phyloP scores from a whole-genome alignment of 2,329 filamentous ascomycete species.

The Paraphoma chrysanthemicola region DNA sequence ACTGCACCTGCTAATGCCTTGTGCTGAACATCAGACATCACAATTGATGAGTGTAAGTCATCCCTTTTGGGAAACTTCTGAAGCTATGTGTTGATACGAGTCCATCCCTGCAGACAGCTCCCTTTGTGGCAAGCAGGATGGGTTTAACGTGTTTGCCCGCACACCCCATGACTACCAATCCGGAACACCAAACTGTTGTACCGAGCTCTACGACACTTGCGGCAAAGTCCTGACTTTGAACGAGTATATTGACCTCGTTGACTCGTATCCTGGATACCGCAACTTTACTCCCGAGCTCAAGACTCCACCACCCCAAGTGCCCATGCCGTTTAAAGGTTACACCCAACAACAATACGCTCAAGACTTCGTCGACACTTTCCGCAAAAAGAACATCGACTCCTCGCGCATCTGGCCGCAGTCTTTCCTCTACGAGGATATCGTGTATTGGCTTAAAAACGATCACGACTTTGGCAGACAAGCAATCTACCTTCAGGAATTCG shows the following conservation, averaged over 20 bases:
- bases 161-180: slow-evolving; percentile 62
- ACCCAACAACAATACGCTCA: slow-evolving; percentile 69
- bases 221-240: slow-evolving; percentile 64
- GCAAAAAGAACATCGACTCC: slow-evolving; percentile 43
- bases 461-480: slow-evolving; percentile 67
- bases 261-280: slow-evolving; percentile 58
- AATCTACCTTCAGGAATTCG: slow-evolving; percentile 67
- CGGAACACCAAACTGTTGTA: slow-evolving; percentile 65
- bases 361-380: slow-evolving; percentile 59
- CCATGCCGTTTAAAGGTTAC: slow-evolving; percentile 71
- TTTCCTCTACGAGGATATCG: slow-evolving; percentile 66
- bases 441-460: slow-evolving; percentile 70
- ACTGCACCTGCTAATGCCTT: slow-evolving; percentile 21
- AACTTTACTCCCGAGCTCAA: slow-evolving; percentile 73
- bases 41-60: slow-evolving; percentile 19
- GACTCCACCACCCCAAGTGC: slow-evolving; percentile 56
- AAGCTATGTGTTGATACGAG: not conserved
- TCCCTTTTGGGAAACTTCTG: not conserved
- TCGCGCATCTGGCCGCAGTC: slow-evolving; percentile 62
- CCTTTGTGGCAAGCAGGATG: slow-evolving; percentile 41
- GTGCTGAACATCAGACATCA: slow-evolving; percentile 27
- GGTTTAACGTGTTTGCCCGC: slow-evolving; percentile 66
- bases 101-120: slow-evolving; percentile 5
- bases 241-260: slow-evolving; percentile 65
- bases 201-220: slow-evolving; percentile 69